Evolutionary conservation across 2,329 filamentous ascomycete species (phyloP).

Genomic region (Pestalotiopsis sp.): DNA sequence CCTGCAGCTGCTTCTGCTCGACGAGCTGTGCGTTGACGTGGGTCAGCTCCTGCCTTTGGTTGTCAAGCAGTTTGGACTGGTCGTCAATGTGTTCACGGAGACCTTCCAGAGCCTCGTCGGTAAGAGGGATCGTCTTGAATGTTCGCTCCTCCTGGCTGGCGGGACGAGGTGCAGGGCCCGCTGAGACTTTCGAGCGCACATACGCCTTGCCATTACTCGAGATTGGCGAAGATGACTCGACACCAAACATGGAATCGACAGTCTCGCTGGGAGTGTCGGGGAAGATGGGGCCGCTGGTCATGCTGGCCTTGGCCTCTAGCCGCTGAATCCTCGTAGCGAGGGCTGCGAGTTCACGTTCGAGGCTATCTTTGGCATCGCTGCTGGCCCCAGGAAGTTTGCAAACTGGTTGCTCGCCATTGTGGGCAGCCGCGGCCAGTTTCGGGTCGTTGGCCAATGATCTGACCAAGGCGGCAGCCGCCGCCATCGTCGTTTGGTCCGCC

Average conservation of each 20-base stretch:
- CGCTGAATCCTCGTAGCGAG: slow-evolving; percentile 78
- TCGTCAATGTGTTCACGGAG: slow-evolving; percentile 90
- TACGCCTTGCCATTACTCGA: slow-evolving; percentile 44
- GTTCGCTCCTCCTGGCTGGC: slow-evolving; percentile 35
- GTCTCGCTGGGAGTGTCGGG: slow-evolving; percentile 84
- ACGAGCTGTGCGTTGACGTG: slow-evolving; percentile 84
- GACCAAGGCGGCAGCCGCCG: slow-evolving; percentile 56
- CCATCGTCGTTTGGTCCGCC: slow-evolving; percentile 58
- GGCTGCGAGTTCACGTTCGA: slow-evolving; percentile 83
- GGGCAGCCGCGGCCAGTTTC: slow-evolving; percentile 39
- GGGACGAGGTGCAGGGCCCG: slow-evolving; percentile 42
- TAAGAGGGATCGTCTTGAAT: slow-evolving; percentile 58
- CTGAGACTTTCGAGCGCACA: slow-evolving; percentile 45
- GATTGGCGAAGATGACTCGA: slow-evolving; percentile 51
- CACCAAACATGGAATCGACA: slow-evolving; percentile 64
- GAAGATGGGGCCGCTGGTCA: slow-evolving; percentile 59
- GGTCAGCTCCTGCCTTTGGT: slow-evolving; percentile 82
- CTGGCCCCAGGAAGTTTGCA: slow-evolving; percentile 84
- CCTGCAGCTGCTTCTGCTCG: slow-evolving; percentile 83
- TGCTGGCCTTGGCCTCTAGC: slow-evolving; percentile 77
- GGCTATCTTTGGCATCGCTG: slow-evolving; percentile 72
- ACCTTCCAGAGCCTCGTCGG: slow-evolving; percentile 81
- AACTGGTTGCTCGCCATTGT: slow-evolving; percentile 46
- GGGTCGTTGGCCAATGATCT: slow-evolving; percentile 52
- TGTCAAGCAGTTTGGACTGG: slow-evolving; percentile 89